A percentile compares a stretch with the other conserved stretches of the same genome.
Evolutionary conservation across 2,329 filamentous ascomycete species (phyloP).

Genomic region (Alternaria sp.): DNA sequence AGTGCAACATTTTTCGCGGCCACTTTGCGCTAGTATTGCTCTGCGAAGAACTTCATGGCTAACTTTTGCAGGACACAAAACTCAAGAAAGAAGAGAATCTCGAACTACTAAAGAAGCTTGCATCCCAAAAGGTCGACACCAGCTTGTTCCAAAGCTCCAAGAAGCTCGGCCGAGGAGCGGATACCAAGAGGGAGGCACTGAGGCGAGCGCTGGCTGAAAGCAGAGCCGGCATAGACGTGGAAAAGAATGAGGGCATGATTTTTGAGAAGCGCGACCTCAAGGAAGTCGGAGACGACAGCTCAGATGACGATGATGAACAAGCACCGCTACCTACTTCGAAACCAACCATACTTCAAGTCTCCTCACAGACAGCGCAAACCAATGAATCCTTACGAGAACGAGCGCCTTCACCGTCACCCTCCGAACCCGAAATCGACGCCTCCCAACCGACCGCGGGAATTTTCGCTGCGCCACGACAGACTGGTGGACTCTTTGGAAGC

Average conservation of each 20-base stretch:
- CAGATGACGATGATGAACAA: constrained; percentile 35
- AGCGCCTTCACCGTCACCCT: constrained; percentile 27
- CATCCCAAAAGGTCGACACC: constrained; percentile 80
- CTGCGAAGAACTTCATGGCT: background rate
- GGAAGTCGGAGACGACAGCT: constrained; percentile 36
- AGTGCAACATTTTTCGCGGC: background rate
- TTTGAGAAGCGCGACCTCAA: constrained; percentile 55
- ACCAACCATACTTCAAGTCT: constrained; percentile 1
- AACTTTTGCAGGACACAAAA: constrained; percentile 74
- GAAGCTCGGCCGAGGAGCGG: constrained; percentile 72
- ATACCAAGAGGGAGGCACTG: constrained; percentile 75
- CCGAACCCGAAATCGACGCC: constrained; percentile 28
- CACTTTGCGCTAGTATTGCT: background rate
- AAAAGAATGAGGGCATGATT: constrained; percentile 63
- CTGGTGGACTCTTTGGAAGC: constrained; percentile 64
- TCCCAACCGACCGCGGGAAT: constrained; percentile 3
- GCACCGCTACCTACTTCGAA: constrained; percentile 1
- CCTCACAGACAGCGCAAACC: constrained; percentile 7
- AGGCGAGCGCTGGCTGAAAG: constrained; percentile 70
- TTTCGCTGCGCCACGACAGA: constrained; percentile 11
- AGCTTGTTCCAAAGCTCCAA: constrained; percentile 80
- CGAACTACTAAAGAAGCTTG: constrained; percentile 82
- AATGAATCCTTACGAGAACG: constrained; percentile 22
- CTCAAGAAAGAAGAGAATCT: constrained; percentile 92
- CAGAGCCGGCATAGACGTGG: constrained; percentile 67